These are phyloP conservation scores for Catharanthus roseus DNA, from an alignment of 257 asterid genomes.

Conservation along the genomic window DNA sequence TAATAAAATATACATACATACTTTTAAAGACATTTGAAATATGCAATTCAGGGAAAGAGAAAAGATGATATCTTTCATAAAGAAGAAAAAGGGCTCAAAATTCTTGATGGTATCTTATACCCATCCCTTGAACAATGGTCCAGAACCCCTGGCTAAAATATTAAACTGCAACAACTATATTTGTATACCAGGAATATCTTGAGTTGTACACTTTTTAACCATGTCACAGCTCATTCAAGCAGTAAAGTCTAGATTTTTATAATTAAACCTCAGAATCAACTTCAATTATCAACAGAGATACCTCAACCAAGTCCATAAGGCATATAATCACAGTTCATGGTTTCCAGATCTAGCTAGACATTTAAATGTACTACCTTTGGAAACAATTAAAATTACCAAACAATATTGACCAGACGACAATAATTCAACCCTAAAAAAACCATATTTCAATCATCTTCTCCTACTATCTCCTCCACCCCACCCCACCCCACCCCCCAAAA, in stretches of 20 bases:
- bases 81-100: background rate
- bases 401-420: background rate
- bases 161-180: background rate
- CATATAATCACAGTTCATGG: background rate
- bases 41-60: background rate
- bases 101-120: background rate
- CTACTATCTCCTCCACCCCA: no score
- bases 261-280: background rate
- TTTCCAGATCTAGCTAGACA: background rate
- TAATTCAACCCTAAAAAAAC: background rate
- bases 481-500: no score
- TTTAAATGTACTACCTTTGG: background rate
- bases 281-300: background rate
- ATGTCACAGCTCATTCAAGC: background rate
- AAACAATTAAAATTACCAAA: background rate
- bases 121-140: background rate
- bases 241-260: constrained; percentile 1
- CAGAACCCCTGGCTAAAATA: background rate
- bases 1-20: background rate
- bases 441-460: background rate
- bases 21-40: background rate
- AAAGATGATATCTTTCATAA: background rate
- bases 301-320: background rate
- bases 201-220: background rate
- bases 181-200: background rate